Percentiles rank a stretch among this genome's conserved stretches.
Evolutionary conservation across 768 basidiomycete genomes (phyloP).

Genomic region (Russula foetens): DNA sequence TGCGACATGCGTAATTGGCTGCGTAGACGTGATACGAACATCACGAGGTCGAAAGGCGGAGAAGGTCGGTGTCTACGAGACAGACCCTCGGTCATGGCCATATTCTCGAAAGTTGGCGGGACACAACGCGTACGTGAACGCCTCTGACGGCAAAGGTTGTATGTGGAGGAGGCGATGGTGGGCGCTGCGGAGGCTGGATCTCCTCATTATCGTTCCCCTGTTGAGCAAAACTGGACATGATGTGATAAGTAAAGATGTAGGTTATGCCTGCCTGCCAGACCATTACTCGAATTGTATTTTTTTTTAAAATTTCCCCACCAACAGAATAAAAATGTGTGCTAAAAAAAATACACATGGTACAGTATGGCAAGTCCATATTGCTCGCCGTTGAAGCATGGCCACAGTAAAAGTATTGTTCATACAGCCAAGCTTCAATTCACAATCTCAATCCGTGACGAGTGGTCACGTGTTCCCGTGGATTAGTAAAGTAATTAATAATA

Average conservation of each 20-base stretch:
- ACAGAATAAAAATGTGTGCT: too few species aligned
- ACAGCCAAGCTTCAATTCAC: too few species aligned
- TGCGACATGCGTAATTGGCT: slow-evolving; percentile 65
- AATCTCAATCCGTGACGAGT: too few species aligned
- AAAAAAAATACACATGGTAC: too few species aligned
- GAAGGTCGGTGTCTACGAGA: slow-evolving; percentile 59
- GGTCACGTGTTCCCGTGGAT: not conserved
- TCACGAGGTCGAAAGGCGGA: slow-evolving; percentile 76
- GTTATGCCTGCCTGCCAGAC: too few species aligned
- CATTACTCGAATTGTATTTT: too few species aligned
- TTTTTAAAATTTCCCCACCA: too few species aligned
- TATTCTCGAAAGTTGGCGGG: slow-evolving; percentile 3
- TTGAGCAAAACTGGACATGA: slow-evolving; percentile 7
- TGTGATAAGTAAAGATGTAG: too few species aligned
- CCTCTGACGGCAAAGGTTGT: slow-evolving; percentile 42
- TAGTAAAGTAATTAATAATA: too few species aligned
- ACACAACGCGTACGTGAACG: slow-evolving; percentile 52
- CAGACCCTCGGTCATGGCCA: not conserved
- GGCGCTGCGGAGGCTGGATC: slow-evolving; percentile 5
- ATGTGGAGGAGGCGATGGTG: slow-evolving; percentile 13
- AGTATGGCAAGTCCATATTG: too few species aligned
- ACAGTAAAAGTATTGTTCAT: too few species aligned
- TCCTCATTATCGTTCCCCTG: slow-evolving; percentile 9
- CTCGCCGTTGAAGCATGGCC: too few species aligned
- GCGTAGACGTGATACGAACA: slow-evolving; percentile 53